A percentile compares a stretch with the other conserved stretches of the same genome.
Conservation (phyloP, 2,329 filamentous ascomycete species). For the Colletotrichum sansevieriae region DNA sequence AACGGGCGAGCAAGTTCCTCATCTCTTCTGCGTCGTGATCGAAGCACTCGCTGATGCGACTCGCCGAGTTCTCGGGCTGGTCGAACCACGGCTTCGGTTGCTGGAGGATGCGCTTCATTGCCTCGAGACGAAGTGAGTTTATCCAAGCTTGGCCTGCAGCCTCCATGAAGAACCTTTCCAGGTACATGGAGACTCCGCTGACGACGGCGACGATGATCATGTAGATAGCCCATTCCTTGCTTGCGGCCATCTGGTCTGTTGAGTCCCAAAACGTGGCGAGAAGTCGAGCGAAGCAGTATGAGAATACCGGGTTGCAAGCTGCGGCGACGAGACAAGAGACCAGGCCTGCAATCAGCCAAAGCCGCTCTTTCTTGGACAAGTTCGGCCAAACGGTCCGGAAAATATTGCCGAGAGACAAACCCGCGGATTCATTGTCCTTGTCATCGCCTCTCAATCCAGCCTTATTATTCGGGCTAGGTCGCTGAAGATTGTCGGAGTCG, state of each 20-base stretch:
- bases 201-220: constrained; percentile 76
- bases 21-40: constrained; percentile 90
- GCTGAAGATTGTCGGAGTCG: not conserved
- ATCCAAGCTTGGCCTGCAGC: constrained; percentile 81
- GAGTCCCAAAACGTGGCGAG: constrained; percentile 76
- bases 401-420: constrained; percentile 52
- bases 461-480: not conserved
- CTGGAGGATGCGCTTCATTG: constrained; percentile 76
- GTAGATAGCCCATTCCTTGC: constrained; percentile 76
- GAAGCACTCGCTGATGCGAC: constrained; percentile 76
- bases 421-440: not conserved
- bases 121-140: constrained; percentile 75
- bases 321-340: constrained; percentile 74
- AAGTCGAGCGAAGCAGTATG: constrained; percentile 80
- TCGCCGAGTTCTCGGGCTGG: constrained; percentile 72
- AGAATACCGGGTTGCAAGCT: constrained; percentile 78
- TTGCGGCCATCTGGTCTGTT: constrained; percentile 60
- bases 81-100: constrained; percentile 88
- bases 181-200: constrained; percentile 75
- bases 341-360: constrained; percentile 71
- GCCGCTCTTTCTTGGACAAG: constrained; percentile 54
- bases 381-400: constrained; percentile 21
- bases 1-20: constrained; percentile 83
- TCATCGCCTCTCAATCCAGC: not conserved
- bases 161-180: constrained; percentile 80